Evolutionary conservation across 2,329 filamentous ascomycete genomes (phyloP).

Genomic region (Phaeosphaeriaceae sp.): DNA sequence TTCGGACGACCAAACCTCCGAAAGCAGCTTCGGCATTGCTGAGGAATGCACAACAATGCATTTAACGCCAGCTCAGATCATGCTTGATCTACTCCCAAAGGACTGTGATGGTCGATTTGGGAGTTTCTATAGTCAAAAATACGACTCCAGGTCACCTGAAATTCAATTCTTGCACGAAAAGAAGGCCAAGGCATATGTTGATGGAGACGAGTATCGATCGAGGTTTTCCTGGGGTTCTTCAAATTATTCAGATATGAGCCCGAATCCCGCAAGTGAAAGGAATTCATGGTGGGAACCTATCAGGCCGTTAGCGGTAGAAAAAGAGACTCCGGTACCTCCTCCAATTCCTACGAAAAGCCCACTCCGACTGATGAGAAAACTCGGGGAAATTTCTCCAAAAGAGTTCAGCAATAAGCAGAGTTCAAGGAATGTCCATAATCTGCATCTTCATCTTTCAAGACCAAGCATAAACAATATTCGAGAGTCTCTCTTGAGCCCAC

Average conservation of each 20-base stretch:
- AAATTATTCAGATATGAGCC: neutral
- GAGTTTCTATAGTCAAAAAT: constrained; percentile 1
- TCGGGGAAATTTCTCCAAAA: neutral
- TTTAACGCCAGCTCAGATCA: neutral
- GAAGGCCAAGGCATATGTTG: neutral
- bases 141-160: neutral
- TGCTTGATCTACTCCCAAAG: neutral
- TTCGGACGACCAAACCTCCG: neutral
- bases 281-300: constrained; percentile 2
- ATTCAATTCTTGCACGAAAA: neutral
- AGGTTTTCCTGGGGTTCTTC: constrained; percentile 8
- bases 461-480: neutral
- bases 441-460: constrained; percentile 2
- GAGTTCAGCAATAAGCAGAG: neutral
- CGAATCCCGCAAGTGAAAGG: neutral
- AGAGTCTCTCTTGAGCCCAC: neutral
- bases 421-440: constrained; percentile 6
- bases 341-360: constrained; percentile 4
- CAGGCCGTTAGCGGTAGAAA: neutral
- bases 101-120: constrained; percentile 1
- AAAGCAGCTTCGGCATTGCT: neutral
- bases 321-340: neutral
- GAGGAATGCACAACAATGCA: neutral
- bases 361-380: neutral
- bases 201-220: neutral